A percentile compares a stretch with the other conserved stretches of the same genome.
These are phyloP conservation scores for Chloridella minuta DNA, from an alignment of 352 stramenopile species.

Conservation along the genomic window DNA sequence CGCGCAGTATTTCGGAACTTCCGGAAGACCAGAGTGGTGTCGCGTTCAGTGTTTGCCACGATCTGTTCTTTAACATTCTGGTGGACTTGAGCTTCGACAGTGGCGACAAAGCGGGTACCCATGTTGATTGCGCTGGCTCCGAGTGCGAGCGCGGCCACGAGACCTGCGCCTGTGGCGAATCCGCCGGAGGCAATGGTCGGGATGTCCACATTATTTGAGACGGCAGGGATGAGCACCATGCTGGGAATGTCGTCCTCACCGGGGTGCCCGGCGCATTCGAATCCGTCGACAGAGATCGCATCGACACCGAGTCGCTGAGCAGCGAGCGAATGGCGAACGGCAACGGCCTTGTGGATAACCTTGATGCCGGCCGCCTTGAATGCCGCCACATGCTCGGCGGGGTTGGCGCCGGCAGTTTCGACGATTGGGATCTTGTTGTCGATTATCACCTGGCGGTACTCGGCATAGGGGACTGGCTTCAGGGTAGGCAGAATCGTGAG, in stretches of 20 bases:
- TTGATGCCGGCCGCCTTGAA: constrained; percentile 24
- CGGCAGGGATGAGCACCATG: constrained; percentile 24
- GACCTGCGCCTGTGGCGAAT: constrained; percentile 22
- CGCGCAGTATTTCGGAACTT: constrained; percentile 22
- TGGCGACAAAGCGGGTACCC: constrained; percentile 24
- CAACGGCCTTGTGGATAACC: constrained; percentile 25
- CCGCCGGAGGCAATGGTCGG: constrained; percentile 22
- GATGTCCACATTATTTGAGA: constrained; percentile 17
- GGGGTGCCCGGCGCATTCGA: constrained; percentile 26
- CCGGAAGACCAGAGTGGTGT: constrained; percentile 25
- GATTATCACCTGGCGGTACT: constrained; percentile 23
- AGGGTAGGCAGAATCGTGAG: constrained; percentile 25
- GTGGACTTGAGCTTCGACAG: constrained; percentile 21
- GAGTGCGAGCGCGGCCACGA: constrained; percentile 23
- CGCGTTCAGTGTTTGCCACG: constrained; percentile 20
- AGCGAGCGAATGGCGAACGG: constrained; percentile 22
- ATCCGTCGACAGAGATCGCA: constrained; percentile 24
- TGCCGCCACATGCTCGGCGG: constrained; percentile 21
- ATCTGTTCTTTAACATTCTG: constrained; percentile 24
- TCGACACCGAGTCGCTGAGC: constrained; percentile 24
- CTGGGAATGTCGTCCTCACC: constrained; percentile 25
- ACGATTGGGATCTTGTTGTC: constrained; percentile 24
- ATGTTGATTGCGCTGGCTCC: constrained; percentile 24
- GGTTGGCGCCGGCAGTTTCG: constrained; percentile 24
- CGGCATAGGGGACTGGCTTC: constrained; percentile 21